A percentile compares a stretch with the other conserved stretches of the same genome.
phyloP scores from a whole-genome alignment of 345 rosid species.

The Eucalyptus cladocalyx region DNA sequence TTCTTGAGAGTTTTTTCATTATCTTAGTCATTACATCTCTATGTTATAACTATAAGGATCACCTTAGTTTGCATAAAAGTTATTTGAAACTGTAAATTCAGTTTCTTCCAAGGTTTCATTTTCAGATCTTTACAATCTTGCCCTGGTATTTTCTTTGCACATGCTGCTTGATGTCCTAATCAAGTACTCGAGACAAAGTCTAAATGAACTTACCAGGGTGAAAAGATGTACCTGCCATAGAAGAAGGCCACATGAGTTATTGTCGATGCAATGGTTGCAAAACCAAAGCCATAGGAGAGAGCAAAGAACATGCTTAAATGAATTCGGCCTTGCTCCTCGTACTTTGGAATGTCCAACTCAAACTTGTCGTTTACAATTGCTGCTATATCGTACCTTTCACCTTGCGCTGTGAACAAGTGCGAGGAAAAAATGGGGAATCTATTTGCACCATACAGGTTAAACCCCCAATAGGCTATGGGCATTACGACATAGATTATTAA shows the following conservation, averaged over 20 bases:
- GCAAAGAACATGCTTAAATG: constrained; percentile 82
- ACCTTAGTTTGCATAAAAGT: background rate
- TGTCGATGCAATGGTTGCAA: constrained; percentile 83
- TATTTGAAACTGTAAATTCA: background rate
- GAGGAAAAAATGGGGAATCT: constrained; percentile 81
- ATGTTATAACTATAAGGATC: background rate
- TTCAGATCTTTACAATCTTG: background rate
- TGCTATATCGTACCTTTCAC: constrained; percentile 39
- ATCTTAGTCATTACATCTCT: background rate
- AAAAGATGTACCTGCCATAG: constrained; percentile 64
- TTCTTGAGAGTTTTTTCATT: background rate
- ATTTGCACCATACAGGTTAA: constrained; percentile 41
- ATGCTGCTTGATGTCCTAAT: background rate
- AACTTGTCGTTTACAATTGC: constrained; percentile 70
- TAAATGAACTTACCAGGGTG: background rate
- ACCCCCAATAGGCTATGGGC: constrained; percentile 68
- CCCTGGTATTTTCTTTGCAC: background rate
- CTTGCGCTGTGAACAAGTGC: constrained; percentile 60
- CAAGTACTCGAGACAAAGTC: background rate
- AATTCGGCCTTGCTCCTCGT: constrained; percentile 65
- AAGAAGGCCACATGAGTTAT: constrained; percentile 76
- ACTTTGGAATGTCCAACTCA: constrained; percentile 49
- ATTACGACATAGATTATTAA: constrained; percentile 47
- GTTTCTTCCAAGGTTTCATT: background rate
- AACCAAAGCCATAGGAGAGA: constrained; percentile 69